Base-by-base conservation (phyloP, 352 stramenopile species). In the Phytophthora pistaciae region DNA sequence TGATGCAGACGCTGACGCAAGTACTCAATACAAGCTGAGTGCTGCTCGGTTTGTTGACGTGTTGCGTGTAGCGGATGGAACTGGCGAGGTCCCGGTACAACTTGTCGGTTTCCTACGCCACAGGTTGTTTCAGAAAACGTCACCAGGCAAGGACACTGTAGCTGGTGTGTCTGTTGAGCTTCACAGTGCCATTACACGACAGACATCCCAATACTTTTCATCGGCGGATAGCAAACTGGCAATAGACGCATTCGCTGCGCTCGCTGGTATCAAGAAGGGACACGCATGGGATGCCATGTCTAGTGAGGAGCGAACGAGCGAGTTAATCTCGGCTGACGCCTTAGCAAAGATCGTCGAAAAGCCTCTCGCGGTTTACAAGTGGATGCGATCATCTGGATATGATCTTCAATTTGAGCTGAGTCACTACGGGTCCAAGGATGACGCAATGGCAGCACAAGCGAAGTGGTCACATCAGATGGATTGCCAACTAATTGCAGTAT, bases 391-490 rank as follows among this genome's bases (percentile, higher is more conserved):
- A 9, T 68, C 67, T 8, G 87, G 87, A 4, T 91, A 88, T 56
- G 87, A 94, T 64, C 66, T 93, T 13, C 75, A 84, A 55, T 79
- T 86, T 8, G 75, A 87, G 29, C 48, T 73, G 16, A 91, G 76
- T 46, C 80, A 92, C 62, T 91, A 83, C 27, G 44, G 59, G 5
- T 82, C 79, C 0, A 21, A 78, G 18, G 79, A 91, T 33, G 69
- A 62, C 31, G 85, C 85, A 7, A 57, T 84, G 16, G 61, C 75
- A 31, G 75, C 82, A 14, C 84, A 93, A 68, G 59, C 53, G 13
- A 90, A 91, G 67, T 94, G 87, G 87, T 91, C 84, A 16, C 73
- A 89, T 56, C 72, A 78, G 21, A 94, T 94, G 87, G 87, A 94
- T 69, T 83, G 80, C 25, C 85, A 93, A 60, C 65, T 95, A 31